Evolutionary conservation across 169 alveolate genomes (phyloP), one percentile per base, ranked within the genome.

Genomic region (Neospora caninum): DNA sequence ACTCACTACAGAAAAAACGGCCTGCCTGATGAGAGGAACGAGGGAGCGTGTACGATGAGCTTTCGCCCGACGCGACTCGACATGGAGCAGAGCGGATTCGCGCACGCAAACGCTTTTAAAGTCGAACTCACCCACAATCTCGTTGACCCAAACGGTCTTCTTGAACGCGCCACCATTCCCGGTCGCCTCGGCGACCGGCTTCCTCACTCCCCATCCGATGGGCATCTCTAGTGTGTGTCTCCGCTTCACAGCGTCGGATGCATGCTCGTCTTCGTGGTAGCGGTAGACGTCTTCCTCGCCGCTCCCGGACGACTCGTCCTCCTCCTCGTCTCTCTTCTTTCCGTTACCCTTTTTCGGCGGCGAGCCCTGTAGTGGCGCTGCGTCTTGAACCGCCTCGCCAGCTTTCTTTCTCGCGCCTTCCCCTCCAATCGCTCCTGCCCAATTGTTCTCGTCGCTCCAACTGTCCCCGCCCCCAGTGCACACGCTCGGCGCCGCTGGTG

Each of bases 171-270:
- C 86, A 20, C 86, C 83, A n/a, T 34, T 78, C 29, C 86, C 86
- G 1, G 86, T 78, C 39, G 86, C 86, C 86, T 78, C 86, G 0
- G 86, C 86, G 43, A 78, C 86, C 18, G 86, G 86, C 20, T 78
- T 78, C 49, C 49, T 13, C 39, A 78, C 86, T 78, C 86, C 86
- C 86, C 86, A 78, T n/a, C 86, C 86, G 20, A 78, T n/a, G 49
- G 86, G 86, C 86, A 78, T 78, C 43, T 78, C 86, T 43, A 78
- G 86, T 43, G 86, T 78, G 45, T 78, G 86, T 43, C 86, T 20
- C 20, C 86, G 86, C 86, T 78, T 78, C 39, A 78, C 43, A 22
- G 86, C 39, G 86, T 78, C 86, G 86, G 86, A n/a, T 13, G 86
- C 86, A 36, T 78, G 10, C 45, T 29, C 86, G 45, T 78, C 86